A percentile compares a stretch with the other conserved stretches of the same genome.
Conservation (phyloP, 768 basidiomycete species). For the Boletus vinaceobasis region DNA sequence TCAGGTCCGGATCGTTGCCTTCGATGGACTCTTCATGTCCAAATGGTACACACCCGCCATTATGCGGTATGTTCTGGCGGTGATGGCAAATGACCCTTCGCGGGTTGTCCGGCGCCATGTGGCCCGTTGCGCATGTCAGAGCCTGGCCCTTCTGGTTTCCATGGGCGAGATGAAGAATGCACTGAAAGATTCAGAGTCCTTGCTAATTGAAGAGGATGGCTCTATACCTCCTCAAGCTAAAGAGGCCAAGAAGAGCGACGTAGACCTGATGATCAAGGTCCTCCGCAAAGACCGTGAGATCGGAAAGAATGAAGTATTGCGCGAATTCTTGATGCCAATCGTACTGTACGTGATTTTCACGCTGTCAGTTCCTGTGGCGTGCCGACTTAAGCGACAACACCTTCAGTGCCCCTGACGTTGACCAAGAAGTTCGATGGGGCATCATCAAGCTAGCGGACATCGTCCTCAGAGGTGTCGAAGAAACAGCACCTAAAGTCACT, state of each 20-base stretch:
- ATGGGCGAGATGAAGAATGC: slow-evolving; percentile 87
- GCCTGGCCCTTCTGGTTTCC: slow-evolving; percentile 78
- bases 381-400: background rate
- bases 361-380: background rate
- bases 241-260: slow-evolving; percentile 77
- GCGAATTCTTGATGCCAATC: slow-evolving; percentile 79
- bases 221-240: slow-evolving; percentile 64
- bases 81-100: slow-evolving; percentile 84
- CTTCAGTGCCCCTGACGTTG: slow-evolving; percentile 67
- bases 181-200: slow-evolving; percentile 67
- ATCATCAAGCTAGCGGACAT: slow-evolving; percentile 90
- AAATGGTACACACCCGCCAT: slow-evolving; percentile 83
- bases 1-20: slow-evolving; percentile 87
- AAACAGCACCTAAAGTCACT: slow-evolving; percentile 81
- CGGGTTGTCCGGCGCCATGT: slow-evolving; percentile 82
- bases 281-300: slow-evolving; percentile 85
- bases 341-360: slow-evolving; percentile 55
- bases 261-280: slow-evolving; percentile 82
- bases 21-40: slow-evolving; percentile 88
- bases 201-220: slow-evolving; percentile 87
- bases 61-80: slow-evolving; percentile 83
- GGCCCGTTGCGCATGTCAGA: slow-evolving; percentile 80
- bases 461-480: slow-evolving; percentile 77
- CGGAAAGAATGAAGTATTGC: slow-evolving; percentile 71
- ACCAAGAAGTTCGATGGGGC: slow-evolving; percentile 89